Conservation (phyloP, 208 protist genomes). For the Perkinsela sp. region DNA sequence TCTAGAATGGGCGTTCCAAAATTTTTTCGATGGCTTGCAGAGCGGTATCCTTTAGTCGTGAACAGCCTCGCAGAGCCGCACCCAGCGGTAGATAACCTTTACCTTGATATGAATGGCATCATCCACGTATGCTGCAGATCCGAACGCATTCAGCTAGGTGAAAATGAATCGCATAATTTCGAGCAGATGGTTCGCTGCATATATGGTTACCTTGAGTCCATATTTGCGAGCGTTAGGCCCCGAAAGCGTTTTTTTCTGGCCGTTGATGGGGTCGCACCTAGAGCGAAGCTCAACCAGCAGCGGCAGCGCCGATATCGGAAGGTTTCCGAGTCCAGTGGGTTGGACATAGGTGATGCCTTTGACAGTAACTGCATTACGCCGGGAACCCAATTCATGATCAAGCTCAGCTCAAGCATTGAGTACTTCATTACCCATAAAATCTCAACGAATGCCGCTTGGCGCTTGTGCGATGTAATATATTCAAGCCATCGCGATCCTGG, state of each 20-base stretch:
- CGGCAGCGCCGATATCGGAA: conserved; percentile 73
- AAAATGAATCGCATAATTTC: conserved; percentile 34
- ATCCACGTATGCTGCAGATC: conserved; percentile 94
- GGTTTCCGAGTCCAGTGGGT: conserved; percentile 28
- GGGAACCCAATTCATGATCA: conserved; percentile 88
- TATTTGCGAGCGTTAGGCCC: conserved; percentile 81
- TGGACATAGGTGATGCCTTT: conserved; percentile 57
- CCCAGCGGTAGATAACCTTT: conserved; percentile 90
- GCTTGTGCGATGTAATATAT: conserved; percentile 67
- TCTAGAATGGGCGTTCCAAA: conserved; percentile 64
- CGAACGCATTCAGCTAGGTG: conserved; percentile 16
- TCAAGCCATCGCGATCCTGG: conserved; percentile 78
- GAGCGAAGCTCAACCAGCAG: conserved; percentile 99
- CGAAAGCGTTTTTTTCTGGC: conserved; percentile 84
- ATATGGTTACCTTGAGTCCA: conserved; percentile 81
- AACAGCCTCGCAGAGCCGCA: conserved; percentile 52
- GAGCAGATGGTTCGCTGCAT: conserved; percentile 80
- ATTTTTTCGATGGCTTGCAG: conserved; percentile 87
- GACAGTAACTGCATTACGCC: conserved; percentile 94
- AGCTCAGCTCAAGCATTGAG: conserved; percentile 58
- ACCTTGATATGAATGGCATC: conserved; percentile 99
- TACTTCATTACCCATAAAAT: conserved; percentile 82
- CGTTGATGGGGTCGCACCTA: conserved; percentile 87
- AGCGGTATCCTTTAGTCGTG: conserved; percentile 78
- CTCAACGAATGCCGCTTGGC: conserved; percentile 64